phyloP scores from a whole-genome alignment of 2,329 filamentous ascomycete species.

The Ceratocystis eucalypticola region DNA sequence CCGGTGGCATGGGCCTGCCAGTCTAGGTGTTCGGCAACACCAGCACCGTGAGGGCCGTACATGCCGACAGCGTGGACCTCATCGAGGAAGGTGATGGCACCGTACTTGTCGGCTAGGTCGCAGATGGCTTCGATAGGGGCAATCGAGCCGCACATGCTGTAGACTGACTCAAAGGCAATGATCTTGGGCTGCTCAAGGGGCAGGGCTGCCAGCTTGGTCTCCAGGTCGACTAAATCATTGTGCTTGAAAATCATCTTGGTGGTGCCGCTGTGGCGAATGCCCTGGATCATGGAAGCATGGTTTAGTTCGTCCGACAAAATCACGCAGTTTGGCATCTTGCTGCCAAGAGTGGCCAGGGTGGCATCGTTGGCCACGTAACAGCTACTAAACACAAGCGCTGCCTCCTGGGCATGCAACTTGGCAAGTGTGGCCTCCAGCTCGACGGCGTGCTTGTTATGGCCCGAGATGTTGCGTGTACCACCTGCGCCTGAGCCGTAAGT shows the following conservation, averaged over 20 bases:
- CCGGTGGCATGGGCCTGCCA: conserved; percentile 73
- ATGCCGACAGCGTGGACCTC: conserved; percentile 98
- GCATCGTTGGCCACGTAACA: conserved; percentile 98
- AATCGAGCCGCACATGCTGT: conserved; percentile 98
- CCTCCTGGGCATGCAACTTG: conserved; percentile 80
- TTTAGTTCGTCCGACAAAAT: conserved; percentile 97
- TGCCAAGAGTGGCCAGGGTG: conserved; percentile 89
- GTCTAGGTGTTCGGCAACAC: conserved; percentile 93
- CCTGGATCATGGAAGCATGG: conserved; percentile 98
- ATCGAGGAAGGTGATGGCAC: conserved; percentile 91
- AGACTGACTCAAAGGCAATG: conserved; percentile 96
- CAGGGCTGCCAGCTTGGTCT: conserved; percentile 79
- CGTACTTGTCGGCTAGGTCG: conserved; percentile 93
- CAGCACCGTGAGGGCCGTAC: conserved; percentile 92
- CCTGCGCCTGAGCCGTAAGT: conserved; percentile 91
- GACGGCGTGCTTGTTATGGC: conserved; percentile 91
- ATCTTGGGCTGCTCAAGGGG: conserved; percentile 84
- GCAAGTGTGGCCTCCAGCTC: conserved; percentile 69
- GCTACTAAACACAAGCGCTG: conserved; percentile 86
- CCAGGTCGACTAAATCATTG: conserved; percentile 86
- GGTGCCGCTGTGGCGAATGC: conserved; percentile 90
- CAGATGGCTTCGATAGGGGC: conserved; percentile 93
- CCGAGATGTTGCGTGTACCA: conserved; percentile 93
- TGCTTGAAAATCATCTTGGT: conserved; percentile 99
- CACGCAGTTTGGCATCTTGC: conserved; percentile 90